phyloP scores from a whole-genome alignment of 208 protist genomes.

The Trypanosomatidae sp. region DNA sequence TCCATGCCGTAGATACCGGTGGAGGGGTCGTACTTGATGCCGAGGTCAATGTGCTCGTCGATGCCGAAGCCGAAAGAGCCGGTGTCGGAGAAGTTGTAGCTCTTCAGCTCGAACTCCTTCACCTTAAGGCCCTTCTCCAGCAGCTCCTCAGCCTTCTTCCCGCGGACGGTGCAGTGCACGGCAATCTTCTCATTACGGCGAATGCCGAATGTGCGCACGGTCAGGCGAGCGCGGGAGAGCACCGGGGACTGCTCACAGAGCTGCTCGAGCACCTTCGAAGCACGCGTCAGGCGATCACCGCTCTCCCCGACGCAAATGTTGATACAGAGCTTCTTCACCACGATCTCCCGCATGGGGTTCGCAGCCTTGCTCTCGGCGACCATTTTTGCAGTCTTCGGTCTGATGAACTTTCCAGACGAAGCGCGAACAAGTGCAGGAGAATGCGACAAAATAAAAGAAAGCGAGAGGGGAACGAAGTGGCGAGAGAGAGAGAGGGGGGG shows the following conservation, averaged over 20 bases:
- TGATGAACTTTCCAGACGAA: conserved; percentile 21
- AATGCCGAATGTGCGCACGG: conserved; percentile 99
- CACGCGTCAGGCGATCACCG: conserved; percentile 98
- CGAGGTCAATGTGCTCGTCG: conserved; percentile 99
- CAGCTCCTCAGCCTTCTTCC: conserved; percentile 99
- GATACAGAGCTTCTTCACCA: conserved; percentile 99
- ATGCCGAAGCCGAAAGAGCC: conserved; percentile 99
- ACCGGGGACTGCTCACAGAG: conserved; percentile 98
- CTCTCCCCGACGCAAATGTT: conserved; percentile 99
- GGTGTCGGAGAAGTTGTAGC: conserved; percentile 95
- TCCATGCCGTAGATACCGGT: conserved; percentile 99
- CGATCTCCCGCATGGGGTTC: conserved; percentile 98
- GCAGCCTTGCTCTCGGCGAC: conserved; percentile 84
- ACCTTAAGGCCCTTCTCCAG: conserved; percentile 99
- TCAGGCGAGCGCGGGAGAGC: conserved; percentile 97
- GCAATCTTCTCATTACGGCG: conserved; percentile 99
- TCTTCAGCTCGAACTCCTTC: conserved; percentile 99
- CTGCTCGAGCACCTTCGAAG: conserved; percentile 99
- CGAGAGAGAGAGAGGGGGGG: conserved; percentile 1
- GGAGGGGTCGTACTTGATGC: conserved; percentile 99
- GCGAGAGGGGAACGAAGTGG: background rate
- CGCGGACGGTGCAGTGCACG: conserved; percentile 98
- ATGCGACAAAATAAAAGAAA: conserved; percentile 3
- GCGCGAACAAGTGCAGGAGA: background rate
- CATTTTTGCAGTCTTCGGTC: conserved; percentile 43